Percentiles rank a stretch among this genome's conserved stretches.
Evolutionary conservation across 345 rosid genomes (phyloP).

Genomic region (Eutrema heterophyllum): DNA sequence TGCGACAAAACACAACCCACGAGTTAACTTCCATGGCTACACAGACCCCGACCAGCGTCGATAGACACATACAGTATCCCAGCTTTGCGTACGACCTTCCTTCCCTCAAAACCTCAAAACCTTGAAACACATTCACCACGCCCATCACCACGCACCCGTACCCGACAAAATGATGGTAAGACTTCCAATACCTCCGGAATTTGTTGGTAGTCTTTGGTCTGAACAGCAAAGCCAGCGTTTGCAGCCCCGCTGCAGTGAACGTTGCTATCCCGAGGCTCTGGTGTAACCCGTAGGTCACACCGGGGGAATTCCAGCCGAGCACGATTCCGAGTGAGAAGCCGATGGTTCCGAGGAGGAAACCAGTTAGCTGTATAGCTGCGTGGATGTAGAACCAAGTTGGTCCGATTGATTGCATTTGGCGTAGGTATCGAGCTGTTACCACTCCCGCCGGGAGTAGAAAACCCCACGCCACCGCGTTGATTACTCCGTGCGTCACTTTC

Average conservation of each 20-base stretch:
- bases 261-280: slow-evolving; percentile 73
- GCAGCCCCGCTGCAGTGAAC: slow-evolving; percentile 53
- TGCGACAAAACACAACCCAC: slow-evolving; percentile 92
- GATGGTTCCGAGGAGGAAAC: slow-evolving; percentile 52
- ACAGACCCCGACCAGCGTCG: slow-evolving; percentile 67
- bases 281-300: slow-evolving; percentile 70
- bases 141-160: slow-evolving; percentile 85
- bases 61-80: slow-evolving; percentile 68
- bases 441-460: slow-evolving; percentile 67
- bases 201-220: slow-evolving; percentile 84
- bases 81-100: slow-evolving; percentile 65
- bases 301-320: slow-evolving; percentile 63
- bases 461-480: slow-evolving; percentile 82
- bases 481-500: slow-evolving; percentile 51
- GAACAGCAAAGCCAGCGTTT: slow-evolving; percentile 76
- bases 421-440: slow-evolving; percentile 64
- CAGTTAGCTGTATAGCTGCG: slow-evolving; percentile 57
- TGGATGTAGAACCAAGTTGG: slow-evolving; percentile 91
- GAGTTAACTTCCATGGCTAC: slow-evolving; percentile 88
- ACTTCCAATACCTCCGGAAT: slow-evolving; percentile 92
- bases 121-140: slow-evolving; percentile 94
- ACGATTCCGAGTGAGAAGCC: slow-evolving; percentile 77
- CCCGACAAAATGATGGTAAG: slow-evolving; percentile 95
- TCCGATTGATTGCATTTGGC: slow-evolving; percentile 61
- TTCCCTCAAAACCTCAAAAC: slow-evolving; percentile 83